phyloP scores from a whole-genome alignment of 169 alveolate genomes.

The Perkinsus olseni region DNA sequence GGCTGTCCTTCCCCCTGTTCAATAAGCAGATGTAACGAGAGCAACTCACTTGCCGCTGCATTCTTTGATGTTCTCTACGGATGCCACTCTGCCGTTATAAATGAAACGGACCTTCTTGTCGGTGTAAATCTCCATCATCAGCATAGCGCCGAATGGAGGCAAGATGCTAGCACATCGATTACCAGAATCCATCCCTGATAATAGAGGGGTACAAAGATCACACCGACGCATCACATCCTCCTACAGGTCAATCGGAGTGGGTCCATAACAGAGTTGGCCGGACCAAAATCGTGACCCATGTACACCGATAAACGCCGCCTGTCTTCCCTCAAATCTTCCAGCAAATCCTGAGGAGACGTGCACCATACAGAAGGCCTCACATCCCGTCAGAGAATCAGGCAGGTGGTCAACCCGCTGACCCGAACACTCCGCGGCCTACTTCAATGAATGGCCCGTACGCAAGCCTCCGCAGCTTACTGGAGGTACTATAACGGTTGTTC shows the following conservation, averaged over 20 bases:
- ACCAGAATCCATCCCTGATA: neutral
- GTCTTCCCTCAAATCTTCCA: neutral
- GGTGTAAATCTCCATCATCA: neutral
- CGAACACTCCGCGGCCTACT: no score
- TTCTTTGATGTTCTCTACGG: neutral
- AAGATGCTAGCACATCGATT: neutral
- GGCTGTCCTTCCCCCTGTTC: neutral
- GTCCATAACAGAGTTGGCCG: neutral
- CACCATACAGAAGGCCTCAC: neutral
- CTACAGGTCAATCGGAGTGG: neutral
- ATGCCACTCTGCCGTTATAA: neutral
- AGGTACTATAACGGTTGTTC: neutral
- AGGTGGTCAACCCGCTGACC: no score
- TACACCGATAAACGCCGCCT: neutral
- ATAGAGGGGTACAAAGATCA: neutral
- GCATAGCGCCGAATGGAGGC: neutral
- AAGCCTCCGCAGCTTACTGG: neutral
- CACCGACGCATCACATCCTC: neutral
- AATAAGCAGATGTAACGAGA: neutral
- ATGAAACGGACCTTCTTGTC: neutral
- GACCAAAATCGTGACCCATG: neutral
- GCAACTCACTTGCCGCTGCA: neutral
- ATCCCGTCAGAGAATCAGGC: neutral
- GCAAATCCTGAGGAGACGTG: neutral
- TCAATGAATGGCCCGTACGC: neutral